Evolutionary conservation across 805 yeast genomes (phyloP), one percentile per base, ranked within the genome.

Genomic region (Trichomonascus vanleenenianus): DNA sequence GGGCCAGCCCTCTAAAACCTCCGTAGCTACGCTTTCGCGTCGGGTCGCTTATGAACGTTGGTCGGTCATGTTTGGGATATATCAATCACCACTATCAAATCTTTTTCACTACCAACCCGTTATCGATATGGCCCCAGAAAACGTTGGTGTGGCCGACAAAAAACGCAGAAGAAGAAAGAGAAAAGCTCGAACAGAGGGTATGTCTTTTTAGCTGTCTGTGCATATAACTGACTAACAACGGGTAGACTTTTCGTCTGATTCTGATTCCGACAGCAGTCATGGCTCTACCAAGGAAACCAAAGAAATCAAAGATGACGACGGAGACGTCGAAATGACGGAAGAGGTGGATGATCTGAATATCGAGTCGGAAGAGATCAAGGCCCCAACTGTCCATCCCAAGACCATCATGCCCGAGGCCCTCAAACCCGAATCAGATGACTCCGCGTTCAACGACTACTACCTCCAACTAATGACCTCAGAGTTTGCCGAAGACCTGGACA

Each of bases 381-480:
- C n/a, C 16, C 32, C 19, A 19, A 39, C 9, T 27, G 15, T 12
- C 8, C 10, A 37, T 22, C 27, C 40, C 11, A 46, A 46, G 40
- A 27, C 37, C 30, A 34, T 37, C n/a, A 36, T 49, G 30, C 51
- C 51, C 14, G 44, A 34, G 5, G 36, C 37, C 8, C 22, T 39
- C 16, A 37, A 41, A 22, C 16, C 11, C n/a, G 22, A 16, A 16
- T 20, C 30, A 3, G 14, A 9, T 8, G n/a, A 19, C 14, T 22
- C 22, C 30, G 41, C 12, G 16, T 53, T 51, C 35, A 53, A 51
- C 12, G 54, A 71, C 44, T 72, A 70, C 47, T 76, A 73, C 58
- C 68, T 76, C 33, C 51, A 57, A 11, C 63, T 70, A 22, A 60
- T 66, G 32, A 74, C 76, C 43, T 64, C 73, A 10, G 72, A 72